Evolutionary conservation across 2,329 filamentous ascomycete genomes (phyloP).

Genomic region (Cercospora sojina): DNA sequence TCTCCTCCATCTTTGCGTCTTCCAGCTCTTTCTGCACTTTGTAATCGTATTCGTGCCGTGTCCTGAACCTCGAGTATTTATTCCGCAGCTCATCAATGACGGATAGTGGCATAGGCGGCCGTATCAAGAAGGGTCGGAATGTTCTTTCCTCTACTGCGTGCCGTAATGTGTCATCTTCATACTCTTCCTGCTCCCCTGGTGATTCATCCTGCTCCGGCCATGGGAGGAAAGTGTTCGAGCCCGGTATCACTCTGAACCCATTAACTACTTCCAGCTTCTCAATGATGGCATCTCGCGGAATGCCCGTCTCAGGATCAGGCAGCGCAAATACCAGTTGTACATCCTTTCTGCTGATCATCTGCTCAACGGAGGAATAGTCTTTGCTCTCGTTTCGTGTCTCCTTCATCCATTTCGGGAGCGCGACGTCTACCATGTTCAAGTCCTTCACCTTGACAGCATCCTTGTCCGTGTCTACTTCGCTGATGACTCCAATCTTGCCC

Average conservation of each 20-base stretch:
- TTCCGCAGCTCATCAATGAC: slow-evolving; percentile 84
- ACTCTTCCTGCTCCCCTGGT: slow-evolving; percentile 50
- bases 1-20: slow-evolving; percentile 51
- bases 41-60: slow-evolving; percentile 74
- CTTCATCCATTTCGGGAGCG: slow-evolving; percentile 45
- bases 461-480: slow-evolving; percentile 48
- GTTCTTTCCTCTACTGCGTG: slow-evolving; percentile 72
- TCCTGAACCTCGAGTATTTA: slow-evolving; percentile 78
- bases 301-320: slow-evolving; percentile 62
- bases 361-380: slow-evolving; percentile 36
- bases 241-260: slow-evolving; percentile 60
- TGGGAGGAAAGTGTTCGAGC: slow-evolving; percentile 70
- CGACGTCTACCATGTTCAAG: slow-evolving; percentile 46
- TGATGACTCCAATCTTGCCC: slow-evolving; percentile 78
- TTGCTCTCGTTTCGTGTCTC: slow-evolving; percentile 42
- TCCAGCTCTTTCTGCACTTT: slow-evolving; percentile 62
- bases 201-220: slow-evolving; percentile 61
- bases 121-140: slow-evolving; percentile 74
- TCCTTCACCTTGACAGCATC: slow-evolving; percentile 40
- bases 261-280: slow-evolving; percentile 43
- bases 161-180: slow-evolving; percentile 69
- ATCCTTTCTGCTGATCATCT: slow-evolving; percentile 59
- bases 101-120: slow-evolving; percentile 72
- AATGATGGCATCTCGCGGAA: slow-evolving; percentile 72
- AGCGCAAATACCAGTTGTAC: slow-evolving; percentile 81